These are phyloP conservation scores for Talaromyces atroroseus DNA, from an alignment of 2,329 filamentous ascomycete species.

Conservation along the genomic window DNA sequence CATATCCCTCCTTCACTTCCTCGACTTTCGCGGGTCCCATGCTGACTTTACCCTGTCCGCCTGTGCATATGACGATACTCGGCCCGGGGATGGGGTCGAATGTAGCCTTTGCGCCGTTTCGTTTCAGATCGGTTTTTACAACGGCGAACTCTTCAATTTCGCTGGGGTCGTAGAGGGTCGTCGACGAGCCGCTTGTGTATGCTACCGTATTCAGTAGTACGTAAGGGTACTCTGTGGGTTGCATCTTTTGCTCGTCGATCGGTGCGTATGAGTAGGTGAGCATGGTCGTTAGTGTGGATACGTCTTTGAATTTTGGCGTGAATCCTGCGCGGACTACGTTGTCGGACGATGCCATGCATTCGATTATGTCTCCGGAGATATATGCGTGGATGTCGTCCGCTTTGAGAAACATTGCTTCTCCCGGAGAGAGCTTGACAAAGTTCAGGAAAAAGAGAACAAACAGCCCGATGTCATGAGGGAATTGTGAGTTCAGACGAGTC, in stretches of 20 bases:
- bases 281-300: slow-evolving; percentile 80
- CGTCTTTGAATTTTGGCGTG: slow-evolving; percentile 98
- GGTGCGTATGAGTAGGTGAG: slow-evolving; percentile 94
- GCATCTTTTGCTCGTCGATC: slow-evolving; percentile 91
- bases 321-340: slow-evolving; percentile 97
- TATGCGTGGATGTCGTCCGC: slow-evolving; percentile 98
- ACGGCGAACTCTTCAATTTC: slow-evolving; percentile 96
- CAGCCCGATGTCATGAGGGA: slow-evolving; percentile 82
- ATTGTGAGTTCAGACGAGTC: slow-evolving; percentile 70
- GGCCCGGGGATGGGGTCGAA: slow-evolving; percentile 85
- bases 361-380: slow-evolving; percentile 71
- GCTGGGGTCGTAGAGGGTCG: slow-evolving; percentile 73
- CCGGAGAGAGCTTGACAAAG: slow-evolving; percentile 78
- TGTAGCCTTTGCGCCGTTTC: slow-evolving; percentile 69
- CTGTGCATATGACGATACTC: slow-evolving; percentile 87
- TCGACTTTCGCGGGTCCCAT: slow-evolving; percentile 72
- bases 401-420: slow-evolving; percentile 92
- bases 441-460: slow-evolving; percentile 98
- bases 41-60: slow-evolving; percentile 73
- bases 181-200: slow-evolving; percentile 70
- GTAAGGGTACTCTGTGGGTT: slow-evolving; percentile 78
- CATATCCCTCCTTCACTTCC: slow-evolving; percentile 65
- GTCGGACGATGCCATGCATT: slow-evolving; percentile 99
- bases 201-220: slow-evolving; percentile 72
- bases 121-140: slow-evolving; percentile 69